Base-by-base conservation (phyloP, 805 yeast genomes). In the Barnettozyma botsteinii region DNA sequence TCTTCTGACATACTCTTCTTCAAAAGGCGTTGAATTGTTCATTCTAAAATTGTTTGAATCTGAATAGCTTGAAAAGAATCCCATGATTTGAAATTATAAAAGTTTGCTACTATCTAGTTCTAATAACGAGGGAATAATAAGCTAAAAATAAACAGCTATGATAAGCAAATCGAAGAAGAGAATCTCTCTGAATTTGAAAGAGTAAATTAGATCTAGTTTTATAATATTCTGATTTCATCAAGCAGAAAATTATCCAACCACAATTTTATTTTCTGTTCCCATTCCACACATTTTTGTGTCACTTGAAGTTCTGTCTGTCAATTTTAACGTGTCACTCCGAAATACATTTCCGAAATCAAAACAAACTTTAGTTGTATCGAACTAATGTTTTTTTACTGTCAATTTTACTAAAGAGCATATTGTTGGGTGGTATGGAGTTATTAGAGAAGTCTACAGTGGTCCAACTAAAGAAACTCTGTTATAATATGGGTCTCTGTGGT, bases 401-500 rank as follows among this genome's bases (percentile, higher is more conserved):
- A 28, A 5, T 7, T 14, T 28, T 6, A 14, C 10, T n/a, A n/a
- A n/a, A n/a, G n/a, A n/a, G n/a, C n/a, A n/a, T n/a, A n/a, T n/a
- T n/a, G n/a, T n/a, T n/a, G n/a, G n/a, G n/a, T n/a, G n/a, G n/a
- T n/a, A 36, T 45, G 47, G 43, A 44, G 13, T 30, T 25, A 11
- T 32, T 44, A 18, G 44, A 40, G n/a, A 43, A 28, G 19, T 40
- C 43, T 7, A 47, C 47, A 4, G 40, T 37, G 3, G 35, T 35
- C 3, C 48, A 51, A 31, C 45, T 51, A 3, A 38, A 37, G 24
- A 28, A 34, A 18, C 38, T 51, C 10, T 49, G 53, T 33, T 34
- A 40, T 22, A 39, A 37, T 11, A 42, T 47, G 4, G 57, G 57
- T 2, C 21, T 34, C 25, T 42, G 49, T 4, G 24, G 38, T 4